Percentiles rank a stretch among this genome's conserved stretches.
Evolutionary conservation across 2,329 filamentous ascomycete genomes (phyloP).

Genomic region (Beauveria australis): DNA sequence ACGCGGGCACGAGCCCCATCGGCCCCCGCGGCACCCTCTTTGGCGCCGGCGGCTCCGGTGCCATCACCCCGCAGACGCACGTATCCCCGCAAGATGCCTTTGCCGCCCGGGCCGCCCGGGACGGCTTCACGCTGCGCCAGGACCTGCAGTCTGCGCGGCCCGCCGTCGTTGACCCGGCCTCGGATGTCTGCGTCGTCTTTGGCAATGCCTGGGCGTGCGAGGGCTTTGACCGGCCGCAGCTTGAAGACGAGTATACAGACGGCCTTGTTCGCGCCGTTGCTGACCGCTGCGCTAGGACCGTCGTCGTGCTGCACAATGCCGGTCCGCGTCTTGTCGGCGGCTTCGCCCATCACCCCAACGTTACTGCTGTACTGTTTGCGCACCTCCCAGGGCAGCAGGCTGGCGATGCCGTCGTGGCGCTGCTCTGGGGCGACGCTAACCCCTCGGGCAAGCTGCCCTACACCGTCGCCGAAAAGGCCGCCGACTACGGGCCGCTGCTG

Average conservation of each 20-base stretch:
- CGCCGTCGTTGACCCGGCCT: slow-evolving; percentile 32
- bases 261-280: slow-evolving; percentile 49
- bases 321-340: slow-evolving; percentile 52
- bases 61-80: slow-evolving; percentile 37
- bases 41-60: slow-evolving; percentile 39
- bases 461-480: slow-evolving; percentile 47
- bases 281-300: slow-evolving; percentile 49
- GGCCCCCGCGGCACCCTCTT: slow-evolving; percentile 33
- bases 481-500: slow-evolving; percentile 45
- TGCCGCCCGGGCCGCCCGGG: slow-evolving; percentile 40
- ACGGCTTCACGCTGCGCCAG: slow-evolving; percentile 51
- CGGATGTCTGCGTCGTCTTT: slow-evolving; percentile 61
- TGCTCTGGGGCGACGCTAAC: slow-evolving; percentile 50
- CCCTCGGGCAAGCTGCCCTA: slow-evolving; percentile 53
- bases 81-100: slow-evolving; percentile 49
- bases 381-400: slow-evolving; percentile 58
- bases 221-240: slow-evolving; percentile 53
- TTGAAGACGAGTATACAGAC: slow-evolving; percentile 60
- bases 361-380: slow-evolving; percentile 55
- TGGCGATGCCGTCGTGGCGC: slow-evolving; percentile 43
- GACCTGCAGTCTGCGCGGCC: slow-evolving; percentile 45
- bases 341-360: slow-evolving; percentile 55
- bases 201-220: slow-evolving; percentile 65
- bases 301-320: slow-evolving; percentile 58
- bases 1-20: slow-evolving; percentile 30